Conservation (phyloP, 305 asterid species). For the Fraxinus latifolia region DNA sequence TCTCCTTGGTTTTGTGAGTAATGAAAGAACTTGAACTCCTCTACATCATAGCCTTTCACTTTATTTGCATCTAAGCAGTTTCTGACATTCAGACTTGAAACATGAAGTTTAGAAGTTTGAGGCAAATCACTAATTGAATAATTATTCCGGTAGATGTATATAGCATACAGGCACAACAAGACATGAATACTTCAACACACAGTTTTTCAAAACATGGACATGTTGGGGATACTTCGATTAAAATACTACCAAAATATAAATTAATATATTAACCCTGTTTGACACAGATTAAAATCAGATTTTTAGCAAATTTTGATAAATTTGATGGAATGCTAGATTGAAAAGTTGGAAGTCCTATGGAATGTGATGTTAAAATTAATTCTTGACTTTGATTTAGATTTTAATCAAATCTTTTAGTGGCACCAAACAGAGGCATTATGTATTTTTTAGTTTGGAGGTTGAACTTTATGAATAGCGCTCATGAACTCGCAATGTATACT, state of each 20-base stretch:
- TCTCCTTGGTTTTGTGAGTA: background rate
- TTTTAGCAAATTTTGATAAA: too few species aligned
- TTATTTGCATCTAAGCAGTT: background rate
- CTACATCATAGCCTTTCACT: background rate
- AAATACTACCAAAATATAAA: background rate
- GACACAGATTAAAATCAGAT: background rate
- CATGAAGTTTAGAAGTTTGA: background rate
- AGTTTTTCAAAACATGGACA: background rate
- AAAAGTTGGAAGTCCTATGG: background rate
- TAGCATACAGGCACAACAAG: background rate
- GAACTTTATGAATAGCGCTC: background rate
- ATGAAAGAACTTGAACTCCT: background rate
- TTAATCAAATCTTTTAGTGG: background rate
- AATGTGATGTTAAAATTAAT: background rate
- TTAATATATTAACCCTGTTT: background rate
- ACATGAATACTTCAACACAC: background rate
- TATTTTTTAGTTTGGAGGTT: background rate
- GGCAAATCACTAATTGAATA: background rate
- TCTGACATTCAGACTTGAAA: background rate
- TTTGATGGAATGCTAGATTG: background rate
- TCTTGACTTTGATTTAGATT: background rate
- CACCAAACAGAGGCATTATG: background rate
- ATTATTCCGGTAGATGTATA: background rate
- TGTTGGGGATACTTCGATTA: background rate
- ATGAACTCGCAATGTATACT: background rate